These are phyloP conservation scores for Fimicolochytrium jonesii DNA, from an alignment of 192 early-diverging fungal genomes.

Conservation along the genomic window DNA sequence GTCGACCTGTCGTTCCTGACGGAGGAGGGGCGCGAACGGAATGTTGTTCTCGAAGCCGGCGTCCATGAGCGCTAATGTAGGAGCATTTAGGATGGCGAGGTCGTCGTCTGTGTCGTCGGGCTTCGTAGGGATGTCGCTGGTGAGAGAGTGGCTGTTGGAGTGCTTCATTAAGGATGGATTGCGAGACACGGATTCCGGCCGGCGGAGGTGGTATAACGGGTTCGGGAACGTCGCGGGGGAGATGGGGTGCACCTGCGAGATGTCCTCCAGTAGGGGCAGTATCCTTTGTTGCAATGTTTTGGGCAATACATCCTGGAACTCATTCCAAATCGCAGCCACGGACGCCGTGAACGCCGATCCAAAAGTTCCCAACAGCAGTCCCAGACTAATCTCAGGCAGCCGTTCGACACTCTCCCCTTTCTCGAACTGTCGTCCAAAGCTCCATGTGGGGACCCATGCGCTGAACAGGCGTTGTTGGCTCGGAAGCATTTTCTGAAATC, in stretches of 20 bases:
- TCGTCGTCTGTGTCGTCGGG: too few species aligned
- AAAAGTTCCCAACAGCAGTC: constrained; percentile 24
- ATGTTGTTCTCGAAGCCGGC: constrained; percentile 40
- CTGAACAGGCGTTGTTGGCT: too few species aligned
- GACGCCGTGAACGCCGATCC: constrained; percentile 43
- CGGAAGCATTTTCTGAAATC: too few species aligned
- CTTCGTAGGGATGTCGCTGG: too few species aligned
- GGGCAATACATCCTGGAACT: constrained; percentile 26
- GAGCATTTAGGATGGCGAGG: too few species aligned
- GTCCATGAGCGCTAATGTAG: constrained; percentile 34
- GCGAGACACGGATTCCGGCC: too few species aligned
- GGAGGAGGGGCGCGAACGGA: constrained; percentile 36
- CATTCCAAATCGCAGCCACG: constrained; percentile 28
- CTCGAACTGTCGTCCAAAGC: constrained; percentile 26
- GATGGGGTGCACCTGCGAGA: constrained; percentile 29
- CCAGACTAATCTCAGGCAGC: constrained; percentile 26
- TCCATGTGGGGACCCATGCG: constrained; percentile 33
- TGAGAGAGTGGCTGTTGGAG: neutral
- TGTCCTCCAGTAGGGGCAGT: constrained; percentile 19
- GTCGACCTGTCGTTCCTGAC: constrained; percentile 23
- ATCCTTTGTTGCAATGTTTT: neutral
- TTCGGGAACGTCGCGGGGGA: constrained; percentile 36
- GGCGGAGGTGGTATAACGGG: constrained; percentile 16
- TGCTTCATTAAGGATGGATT: too few species aligned
- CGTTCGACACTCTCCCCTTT: neutral